phyloP scores from a whole-genome alignment of 345 rosid species.

The Lagerstroemia speciosa region DNA sequence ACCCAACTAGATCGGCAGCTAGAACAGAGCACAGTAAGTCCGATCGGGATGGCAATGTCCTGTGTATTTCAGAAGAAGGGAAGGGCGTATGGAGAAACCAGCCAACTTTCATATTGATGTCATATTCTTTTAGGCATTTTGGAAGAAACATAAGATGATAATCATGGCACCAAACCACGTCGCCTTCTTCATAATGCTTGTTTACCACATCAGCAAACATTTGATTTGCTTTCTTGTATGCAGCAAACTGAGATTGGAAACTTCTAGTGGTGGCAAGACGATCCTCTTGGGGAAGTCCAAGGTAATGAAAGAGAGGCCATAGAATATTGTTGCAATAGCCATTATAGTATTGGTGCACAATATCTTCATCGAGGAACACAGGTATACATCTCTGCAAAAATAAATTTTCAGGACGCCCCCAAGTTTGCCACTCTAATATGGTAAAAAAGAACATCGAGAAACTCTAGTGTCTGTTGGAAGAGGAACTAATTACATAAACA shows the following conservation, averaged over 20 bases:
- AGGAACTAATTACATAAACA: neutral
- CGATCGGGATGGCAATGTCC: slow-evolving; percentile 93
- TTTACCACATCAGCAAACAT: slow-evolving; percentile 99
- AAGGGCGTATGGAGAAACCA: slow-evolving; percentile 99
- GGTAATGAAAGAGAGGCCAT: slow-evolving; percentile 98
- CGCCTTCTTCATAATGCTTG: slow-evolving; percentile 89
- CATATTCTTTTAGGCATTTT: slow-evolving; percentile 76
- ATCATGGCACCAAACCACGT: slow-evolving; percentile 99
- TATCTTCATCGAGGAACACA: slow-evolving; percentile 96
- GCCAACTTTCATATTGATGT: slow-evolving; percentile 90
- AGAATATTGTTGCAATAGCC: slow-evolving; percentile 98
- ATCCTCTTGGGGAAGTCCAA: slow-evolving; percentile 98
- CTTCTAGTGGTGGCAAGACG: slow-evolving; percentile 97
- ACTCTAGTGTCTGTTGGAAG: neutral
- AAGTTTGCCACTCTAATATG: neutral
- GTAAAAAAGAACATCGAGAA: neutral
- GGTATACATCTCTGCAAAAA: slow-evolving; percentile 88
- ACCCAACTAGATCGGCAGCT: slow-evolving; percentile 99
- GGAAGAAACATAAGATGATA: slow-evolving; percentile 99
- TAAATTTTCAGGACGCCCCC: slow-evolving; percentile 8
- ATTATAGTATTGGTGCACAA: slow-evolving; percentile 96
- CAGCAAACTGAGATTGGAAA: slow-evolving; percentile 94
- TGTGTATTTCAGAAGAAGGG: slow-evolving; percentile 97
- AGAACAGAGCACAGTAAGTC: slow-evolving; percentile 93
- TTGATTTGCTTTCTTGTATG: slow-evolving; percentile 93